These are phyloP conservation scores for Lecanicillium sp. DNA, from an alignment of 2,329 filamentous ascomycete genomes.

Conservation along the genomic window DNA sequence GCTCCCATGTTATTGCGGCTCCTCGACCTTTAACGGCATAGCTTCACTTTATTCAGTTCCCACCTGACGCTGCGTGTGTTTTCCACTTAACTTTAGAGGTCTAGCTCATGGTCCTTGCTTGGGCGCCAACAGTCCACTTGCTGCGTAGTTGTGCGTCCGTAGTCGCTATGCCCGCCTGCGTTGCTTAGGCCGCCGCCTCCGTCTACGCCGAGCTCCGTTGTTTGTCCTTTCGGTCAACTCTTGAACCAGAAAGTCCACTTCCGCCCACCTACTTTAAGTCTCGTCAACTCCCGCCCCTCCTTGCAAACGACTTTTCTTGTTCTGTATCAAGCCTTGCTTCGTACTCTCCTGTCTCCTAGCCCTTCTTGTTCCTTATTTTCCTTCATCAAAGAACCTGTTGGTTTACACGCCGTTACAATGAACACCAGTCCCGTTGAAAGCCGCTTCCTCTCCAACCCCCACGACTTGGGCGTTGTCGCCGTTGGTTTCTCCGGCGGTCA, in stretches of 20 bases:
- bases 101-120: conserved; percentile 7
- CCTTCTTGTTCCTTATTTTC: neutral
- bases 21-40: conserved; percentile 10
- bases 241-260: neutral
- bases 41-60: conserved; percentile 4
- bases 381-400: conserved; percentile 1
- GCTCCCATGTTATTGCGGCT: neutral
- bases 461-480: conserved; percentile 83
- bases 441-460: conserved; percentile 71
- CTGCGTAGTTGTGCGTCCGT: neutral
- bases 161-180: neutral
- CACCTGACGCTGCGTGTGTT: neutral
- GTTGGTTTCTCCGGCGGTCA: conserved; percentile 96
- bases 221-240: too few species aligned
- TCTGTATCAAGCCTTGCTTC: conserved; percentile 5
- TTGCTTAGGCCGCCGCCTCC: neutral
- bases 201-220: neutral
- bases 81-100: conserved; percentile 9
- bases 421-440: conserved; percentile 46
- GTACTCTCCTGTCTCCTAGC: neutral
- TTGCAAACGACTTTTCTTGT: conserved; percentile 5
- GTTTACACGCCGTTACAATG: conserved; percentile 28
- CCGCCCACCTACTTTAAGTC: neutral
- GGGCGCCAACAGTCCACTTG: neutral
- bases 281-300: conserved; percentile 1